phyloP scores from a whole-genome alignment of 495 filamentous ascomycete species.

The Penicillium dipodomyicola region DNA sequence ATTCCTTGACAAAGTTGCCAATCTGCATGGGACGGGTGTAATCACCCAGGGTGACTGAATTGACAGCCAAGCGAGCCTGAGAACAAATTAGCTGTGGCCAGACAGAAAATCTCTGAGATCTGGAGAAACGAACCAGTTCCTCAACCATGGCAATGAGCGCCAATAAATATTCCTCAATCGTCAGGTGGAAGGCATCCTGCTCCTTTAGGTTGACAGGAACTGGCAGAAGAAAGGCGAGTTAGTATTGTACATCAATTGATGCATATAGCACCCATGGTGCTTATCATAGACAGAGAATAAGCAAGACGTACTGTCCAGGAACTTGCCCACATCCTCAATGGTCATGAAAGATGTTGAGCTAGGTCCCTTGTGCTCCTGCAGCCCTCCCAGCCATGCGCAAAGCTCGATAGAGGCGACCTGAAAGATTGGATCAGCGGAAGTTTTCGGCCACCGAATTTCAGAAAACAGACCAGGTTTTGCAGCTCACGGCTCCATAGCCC shows the following conservation, averaged over 20 bases:
- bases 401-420: constrained; percentile 67
- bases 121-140: constrained; percentile 61
- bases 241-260: neutral
- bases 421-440: constrained; percentile 7
- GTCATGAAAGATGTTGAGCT: constrained; percentile 61
- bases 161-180: constrained; percentile 94
- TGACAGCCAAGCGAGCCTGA: constrained; percentile 83
- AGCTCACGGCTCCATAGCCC: constrained; percentile 76
- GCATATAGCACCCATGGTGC: neutral
- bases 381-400: constrained; percentile 73
- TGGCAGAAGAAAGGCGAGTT: constrained; percentile 29
- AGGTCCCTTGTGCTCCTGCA: constrained; percentile 42
- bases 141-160: constrained; percentile 82
- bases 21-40: constrained; percentile 79
- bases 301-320: constrained; percentile 62
- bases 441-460: neutral
- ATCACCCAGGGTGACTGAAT: constrained; percentile 91
- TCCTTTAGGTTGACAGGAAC: constrained; percentile 96
- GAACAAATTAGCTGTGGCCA: constrained; percentile 6
- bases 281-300: neutral
- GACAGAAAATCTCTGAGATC: neutral
- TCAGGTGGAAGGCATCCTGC: constrained; percentile 86
- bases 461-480: constrained; percentile 65
- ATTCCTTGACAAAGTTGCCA: constrained; percentile 87
- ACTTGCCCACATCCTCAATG: constrained; percentile 79